Base-by-base conservation (phyloP, 768 basidiomycete species). In the Lactarius akahatsu region DNA sequence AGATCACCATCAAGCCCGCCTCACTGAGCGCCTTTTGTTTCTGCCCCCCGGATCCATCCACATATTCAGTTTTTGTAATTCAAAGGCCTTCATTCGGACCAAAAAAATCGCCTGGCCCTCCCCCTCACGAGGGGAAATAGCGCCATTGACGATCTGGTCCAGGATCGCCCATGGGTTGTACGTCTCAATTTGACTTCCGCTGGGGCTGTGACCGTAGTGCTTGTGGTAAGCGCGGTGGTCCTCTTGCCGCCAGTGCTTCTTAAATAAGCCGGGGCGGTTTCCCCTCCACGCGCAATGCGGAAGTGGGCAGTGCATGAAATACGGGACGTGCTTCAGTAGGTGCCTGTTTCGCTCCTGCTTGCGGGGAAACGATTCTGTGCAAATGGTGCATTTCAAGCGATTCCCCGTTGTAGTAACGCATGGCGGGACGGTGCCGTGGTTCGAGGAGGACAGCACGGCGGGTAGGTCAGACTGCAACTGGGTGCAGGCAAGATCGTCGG, bases 311-410 rank as follows among this genome's bases (percentile, higher is more conserved):
- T 47, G 57, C 1, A 57, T 20, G 9, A 11, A 58, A 30, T 57
- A 16, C 13, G 63, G 63, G 6, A 64, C 23, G 28, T 47, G 11
- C 0, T 8, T 4, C 18, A 58, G 26, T 18, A 30, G 4, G 28
- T 64, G 63, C 30, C 63, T 45, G 18, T 58, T 47, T 6, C 10
- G 43, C 18, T 60, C 59, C 30, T 47, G 59, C 20, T 18, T 30
- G 4, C 59, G 59, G 43, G 18, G 6, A n/a, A 45, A 47, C 20
- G 23, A 23, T 50, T n/a, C 47, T 4, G 23, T 7, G 54, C 54
- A 56, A 32, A 56, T 56, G 54, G 30, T 4, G 32, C 28, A 56
- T 56, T 1, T 0, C 30, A 11, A 20, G 54, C 15, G 54, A 18
- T 8, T 50, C 7, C 23, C 18, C 47, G 13, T 18, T 41, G 16